Evolutionary conservation across 345 rosid genomes (phyloP), one percentile per base, ranked within the genome.

Genomic region (Rhodamnia argentea): DNA sequence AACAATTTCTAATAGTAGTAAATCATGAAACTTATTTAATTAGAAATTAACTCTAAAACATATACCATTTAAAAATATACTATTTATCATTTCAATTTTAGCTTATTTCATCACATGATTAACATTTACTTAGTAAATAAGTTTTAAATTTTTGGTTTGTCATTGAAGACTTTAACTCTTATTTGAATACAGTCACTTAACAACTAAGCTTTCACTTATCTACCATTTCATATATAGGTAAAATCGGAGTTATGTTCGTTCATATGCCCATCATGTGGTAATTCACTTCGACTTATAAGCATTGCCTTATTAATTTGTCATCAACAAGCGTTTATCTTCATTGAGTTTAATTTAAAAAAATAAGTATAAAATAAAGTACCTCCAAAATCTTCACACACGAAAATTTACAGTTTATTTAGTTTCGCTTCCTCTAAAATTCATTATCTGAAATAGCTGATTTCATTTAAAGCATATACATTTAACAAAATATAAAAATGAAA

Each of bases 171-270:
- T 26, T 59, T 58, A 59, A n/a, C 9, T 59, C 2, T 59, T 59
- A 59, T 59, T 59, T n/a, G 16, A 13, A 59, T 1, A 59, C 1
- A 5, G 3, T 15, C 55, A 52, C 55, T 18, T 53, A n/a, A n/a
- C 6, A 60, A n/a, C 37, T 60, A n/a, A 27, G 70, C 4, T 60
- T n/a, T 60, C 37, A 1, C 37, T 59, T n/a, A n/a, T 59, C 9
- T 60, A 27, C 27, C 7, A 12, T 58, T 58, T 13, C 15, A n/a
- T 13, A 2, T n/a, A 2, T 59, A 2, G 1, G 5, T 60, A 60
- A 60, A 27, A 5, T n/a, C 0, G 0, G 1, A 60, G 37, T 8
- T 27, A 60, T 0, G 2, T 60, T 13, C 2, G 10, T 8, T 60
- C 37, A 1, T 27, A 60, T 27, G 11, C 74, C 7, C 40, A 60